Base-by-base conservation (phyloP, 1,139 yeast genomes). In the Debaryomyces nepalensis region DNA sequence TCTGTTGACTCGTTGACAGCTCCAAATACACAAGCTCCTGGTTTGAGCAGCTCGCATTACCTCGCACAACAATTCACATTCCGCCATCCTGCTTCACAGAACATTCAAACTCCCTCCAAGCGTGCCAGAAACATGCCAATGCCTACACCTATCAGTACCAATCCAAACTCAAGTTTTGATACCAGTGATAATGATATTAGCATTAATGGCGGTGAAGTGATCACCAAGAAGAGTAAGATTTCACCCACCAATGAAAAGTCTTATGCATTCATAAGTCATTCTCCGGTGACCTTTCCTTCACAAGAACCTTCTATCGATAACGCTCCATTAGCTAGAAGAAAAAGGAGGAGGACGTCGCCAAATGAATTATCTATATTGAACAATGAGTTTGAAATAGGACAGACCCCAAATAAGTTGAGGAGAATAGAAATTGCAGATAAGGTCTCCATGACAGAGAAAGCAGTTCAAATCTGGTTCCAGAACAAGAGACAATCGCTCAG, bases 381-480 rank as follows among this genome's bases (percentile, higher is more conserved):
- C 64, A 68, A 74, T 34, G 97, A 89, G 66, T 93, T 91, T 58
- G 75, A 76, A 44, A 59, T 70, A 40, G 91, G 96, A 42, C 73
- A 82, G 36, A 89, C 96, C 35, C 99, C 98, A 37, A 85, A 86
- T 61, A 85, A 84, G 61, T 67, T 76, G 39, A 76, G 86, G 56
- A 79, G 98, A 53, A 73, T 81, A 36, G 84, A 81, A 50, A 87
- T 93, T 52, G 96, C 97, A 11, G 64, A 69, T 26, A 79, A 75
- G 50, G 95, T 93, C 33, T 81, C 82, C 49, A 93, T 91, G 98
- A 80, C 93, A n/a, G 97, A 90, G 62, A 90, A 90, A 63, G 96
- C 97, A 1, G 96, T 93, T 22, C 98, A 93, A 67, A 89, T 93
- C 50, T 93, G 99, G 99, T 93, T 93, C 66, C 99, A 93, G 66